phyloP scores from a whole-genome alignment of 2,329 filamentous ascomycete species.

The Pseudonectria buxi region DNA sequence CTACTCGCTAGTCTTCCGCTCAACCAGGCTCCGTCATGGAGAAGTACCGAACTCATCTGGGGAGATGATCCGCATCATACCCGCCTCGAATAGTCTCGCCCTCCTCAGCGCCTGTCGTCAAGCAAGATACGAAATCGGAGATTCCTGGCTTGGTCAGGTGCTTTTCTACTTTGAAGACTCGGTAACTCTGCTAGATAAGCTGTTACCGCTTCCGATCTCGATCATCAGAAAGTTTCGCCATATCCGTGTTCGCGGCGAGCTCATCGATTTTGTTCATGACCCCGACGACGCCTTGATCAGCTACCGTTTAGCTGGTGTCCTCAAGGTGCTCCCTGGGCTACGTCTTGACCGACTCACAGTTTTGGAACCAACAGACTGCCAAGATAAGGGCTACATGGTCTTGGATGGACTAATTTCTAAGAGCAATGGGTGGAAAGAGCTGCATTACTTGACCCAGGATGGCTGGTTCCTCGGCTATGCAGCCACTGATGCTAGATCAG shows the following conservation, averaged over 20 bases:
- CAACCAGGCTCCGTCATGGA: background rate
- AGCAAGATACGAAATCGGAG: slow-evolving; percentile 4
- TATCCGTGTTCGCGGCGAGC: background rate
- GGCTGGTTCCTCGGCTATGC: too few relatives aligned
- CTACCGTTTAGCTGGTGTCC: background rate
- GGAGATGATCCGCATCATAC: background rate
- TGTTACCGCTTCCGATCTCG: slow-evolving; percentile 1
- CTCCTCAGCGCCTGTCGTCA: slow-evolving; percentile 7
- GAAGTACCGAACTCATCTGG: too few relatives aligned
- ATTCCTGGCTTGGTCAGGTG: slow-evolving; percentile 6
- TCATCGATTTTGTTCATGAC: background rate
- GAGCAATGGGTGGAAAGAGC: slow-evolving; percentile 8
- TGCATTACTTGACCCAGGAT: slow-evolving; percentile 6
- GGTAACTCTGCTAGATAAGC: slow-evolving; percentile 4
- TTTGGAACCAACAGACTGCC: background rate
- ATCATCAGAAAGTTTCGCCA: slow-evolving; percentile 4
- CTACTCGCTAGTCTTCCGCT: slow-evolving; percentile 1
- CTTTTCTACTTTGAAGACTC: slow-evolving; percentile 6
- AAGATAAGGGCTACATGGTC: slow-evolving; percentile 2
- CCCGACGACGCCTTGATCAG: background rate
- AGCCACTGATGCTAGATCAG: too few relatives aligned
- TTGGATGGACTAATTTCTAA: slow-evolving; percentile 2
- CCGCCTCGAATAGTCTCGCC: slow-evolving; percentile 3
- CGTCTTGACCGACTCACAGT: slow-evolving; percentile 7
- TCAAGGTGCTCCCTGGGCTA: slow-evolving; percentile 6